Conservation (phyloP, 2,329 filamentous ascomycete species). For the Aspergillus pseudoviridinutans region DNA sequence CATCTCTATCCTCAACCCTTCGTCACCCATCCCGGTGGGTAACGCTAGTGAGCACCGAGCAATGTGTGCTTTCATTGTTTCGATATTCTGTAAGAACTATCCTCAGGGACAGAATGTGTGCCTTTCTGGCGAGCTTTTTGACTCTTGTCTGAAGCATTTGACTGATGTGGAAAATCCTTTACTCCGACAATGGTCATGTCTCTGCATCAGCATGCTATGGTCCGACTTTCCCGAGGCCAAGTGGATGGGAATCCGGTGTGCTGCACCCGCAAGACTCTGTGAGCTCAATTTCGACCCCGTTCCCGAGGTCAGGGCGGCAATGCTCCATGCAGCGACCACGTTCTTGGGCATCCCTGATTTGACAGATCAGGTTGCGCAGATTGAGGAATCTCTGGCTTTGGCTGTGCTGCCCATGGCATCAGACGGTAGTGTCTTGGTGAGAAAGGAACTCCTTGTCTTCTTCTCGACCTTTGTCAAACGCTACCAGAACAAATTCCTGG, state of each 20-base stretch:
- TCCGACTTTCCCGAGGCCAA: constrained; percentile 86
- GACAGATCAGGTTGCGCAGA: constrained; percentile 83
- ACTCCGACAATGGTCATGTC: constrained; percentile 88
- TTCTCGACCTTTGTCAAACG: constrained; percentile 86
- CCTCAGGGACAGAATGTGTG: constrained; percentile 88
- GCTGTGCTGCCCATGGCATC: constrained; percentile 87
- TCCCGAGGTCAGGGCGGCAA: constrained; percentile 87
- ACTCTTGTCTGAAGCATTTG: constrained; percentile 78
- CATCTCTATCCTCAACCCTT: constrained; percentile 82
- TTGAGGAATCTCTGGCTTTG: constrained; percentile 86
- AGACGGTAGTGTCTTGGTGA: constrained; percentile 90
- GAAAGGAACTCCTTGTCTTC: constrained; percentile 89
- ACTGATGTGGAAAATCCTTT: constrained; percentile 82
- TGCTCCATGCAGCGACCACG: constrained; percentile 88
- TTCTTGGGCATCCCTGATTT: constrained; percentile 92
- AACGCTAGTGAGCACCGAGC: constrained; percentile 93
- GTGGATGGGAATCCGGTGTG: constrained; percentile 88
- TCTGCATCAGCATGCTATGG: constrained; percentile 95
- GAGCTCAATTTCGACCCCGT: constrained; percentile 78
- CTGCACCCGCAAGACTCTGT: constrained; percentile 76
- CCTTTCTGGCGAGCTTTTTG: constrained; percentile 84
- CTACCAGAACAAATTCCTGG: constrained; percentile 88
- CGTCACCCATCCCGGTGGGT: constrained; percentile 75
- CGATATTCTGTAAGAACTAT: constrained; percentile 95
- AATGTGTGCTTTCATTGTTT: constrained; percentile 97